These are phyloP conservation scores for Curvularia lunata DNA, from an alignment of 2,329 filamentous ascomycete species.

Conservation along the genomic window DNA sequence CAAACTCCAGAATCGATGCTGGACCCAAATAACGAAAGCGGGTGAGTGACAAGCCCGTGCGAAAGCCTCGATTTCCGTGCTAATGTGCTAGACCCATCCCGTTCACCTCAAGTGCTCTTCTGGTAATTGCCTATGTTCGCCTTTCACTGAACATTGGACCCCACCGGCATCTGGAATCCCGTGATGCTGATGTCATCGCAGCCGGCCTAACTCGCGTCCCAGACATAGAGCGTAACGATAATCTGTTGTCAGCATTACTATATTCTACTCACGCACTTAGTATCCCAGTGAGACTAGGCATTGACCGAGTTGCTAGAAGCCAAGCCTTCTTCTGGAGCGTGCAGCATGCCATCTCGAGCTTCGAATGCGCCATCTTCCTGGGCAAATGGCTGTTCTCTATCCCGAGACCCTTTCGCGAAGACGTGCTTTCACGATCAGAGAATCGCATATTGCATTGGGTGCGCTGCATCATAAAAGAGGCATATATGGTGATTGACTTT, in stretches of 20 bases:
- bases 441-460: constrained; percentile 58
- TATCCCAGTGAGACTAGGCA: constrained; percentile 62
- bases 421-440: constrained; percentile 40
- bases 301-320: constrained; percentile 61
- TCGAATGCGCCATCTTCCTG: constrained; percentile 62
- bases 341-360: constrained; percentile 61
- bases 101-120: constrained; percentile 55
- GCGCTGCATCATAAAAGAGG: constrained; percentile 55
- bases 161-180: constrained; percentile 53
- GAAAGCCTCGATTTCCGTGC: neutral
- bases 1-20: constrained; percentile 46
- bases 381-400: constrained; percentile 57
- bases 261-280: constrained; percentile 63
- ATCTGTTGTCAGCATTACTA: constrained; percentile 57
- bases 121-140: constrained; percentile 56
- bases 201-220: constrained; percentile 49
- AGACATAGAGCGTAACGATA: constrained; percentile 56
- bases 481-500: constrained; percentile 48
- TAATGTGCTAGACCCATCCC: constrained; percentile 32
- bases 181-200: constrained; percentile 53
- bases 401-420: constrained; percentile 28
- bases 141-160: constrained; percentile 57
- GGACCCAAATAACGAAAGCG: constrained; percentile 47
- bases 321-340: constrained; percentile 65
- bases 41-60: constrained; percentile 6